These are phyloP conservation scores for Pseudophaeomoniella oleicola DNA, from an alignment of 2,329 filamentous ascomycete species.

Conservation along the genomic window DNA sequence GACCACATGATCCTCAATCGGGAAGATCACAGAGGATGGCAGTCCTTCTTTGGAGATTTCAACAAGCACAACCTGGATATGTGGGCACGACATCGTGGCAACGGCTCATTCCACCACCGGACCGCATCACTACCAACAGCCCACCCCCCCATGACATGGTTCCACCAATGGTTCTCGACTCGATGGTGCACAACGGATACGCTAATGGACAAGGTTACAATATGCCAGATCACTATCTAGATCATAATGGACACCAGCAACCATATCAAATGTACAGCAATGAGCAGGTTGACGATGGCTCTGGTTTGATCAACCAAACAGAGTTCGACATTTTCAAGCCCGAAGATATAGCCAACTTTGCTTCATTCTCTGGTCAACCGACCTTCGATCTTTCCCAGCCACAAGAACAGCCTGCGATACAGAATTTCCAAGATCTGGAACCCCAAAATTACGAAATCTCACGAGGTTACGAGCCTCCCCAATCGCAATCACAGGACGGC, in stretches of 20 bases:
- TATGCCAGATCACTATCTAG: neutral
- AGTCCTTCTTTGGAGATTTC: constrained; percentile 32
- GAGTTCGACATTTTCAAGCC: constrained; percentile 1
- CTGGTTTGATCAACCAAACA: neutral
- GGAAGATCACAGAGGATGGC: constrained; percentile 21
- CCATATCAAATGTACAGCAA: neutral
- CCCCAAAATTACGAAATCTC: neutral
- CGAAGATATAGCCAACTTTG: constrained; percentile 1
- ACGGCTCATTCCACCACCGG: constrained; percentile 22
- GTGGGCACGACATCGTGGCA: constrained; percentile 30
- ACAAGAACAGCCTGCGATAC: neutral
- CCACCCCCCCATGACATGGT: constrained; percentile 11
- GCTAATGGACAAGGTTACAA: neutral
- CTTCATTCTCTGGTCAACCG: neutral
- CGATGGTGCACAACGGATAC: constrained; percentile 4
- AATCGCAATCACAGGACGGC: neutral
- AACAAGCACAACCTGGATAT: constrained; percentile 22
- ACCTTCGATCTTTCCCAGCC: neutral
- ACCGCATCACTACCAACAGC: constrained; percentile 21
- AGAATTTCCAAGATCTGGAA: neutral
- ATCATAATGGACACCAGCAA: neutral
- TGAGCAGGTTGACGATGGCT: neutral
- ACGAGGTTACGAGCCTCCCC: neutral
- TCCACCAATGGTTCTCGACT: constrained; percentile 10
- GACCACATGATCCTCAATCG: neutral